A percentile compares a stretch with the other conserved stretches of the same genome.
Evolutionary conservation across 306 rosid species (phyloP).

Genomic region (Trifolium dubium): DNA sequence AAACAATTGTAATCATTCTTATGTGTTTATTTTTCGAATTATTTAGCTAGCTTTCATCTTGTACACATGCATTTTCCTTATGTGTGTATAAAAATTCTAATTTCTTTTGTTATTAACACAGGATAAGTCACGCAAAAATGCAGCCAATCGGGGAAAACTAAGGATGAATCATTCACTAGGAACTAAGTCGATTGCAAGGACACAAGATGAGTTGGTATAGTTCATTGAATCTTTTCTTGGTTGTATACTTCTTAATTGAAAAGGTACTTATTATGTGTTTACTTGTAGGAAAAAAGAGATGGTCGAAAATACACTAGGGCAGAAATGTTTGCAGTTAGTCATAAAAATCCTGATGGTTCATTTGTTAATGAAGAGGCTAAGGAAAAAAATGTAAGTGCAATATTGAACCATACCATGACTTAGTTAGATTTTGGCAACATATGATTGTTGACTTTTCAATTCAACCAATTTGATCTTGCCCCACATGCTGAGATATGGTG

Average conservation of each 20-base stretch:
- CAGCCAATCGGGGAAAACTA: background rate
- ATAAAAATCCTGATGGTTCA: background rate
- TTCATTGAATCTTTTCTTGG: background rate
- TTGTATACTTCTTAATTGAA: background rate
- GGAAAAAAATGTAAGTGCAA: no score
- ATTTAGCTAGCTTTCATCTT: background rate
- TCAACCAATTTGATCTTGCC: no score
- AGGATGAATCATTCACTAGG: background rate
- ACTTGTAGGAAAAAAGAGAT: no score
- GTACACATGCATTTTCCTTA: background rate
- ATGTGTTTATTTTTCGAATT: background rate
- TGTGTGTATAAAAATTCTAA: background rate
- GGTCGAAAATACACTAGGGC: no score
- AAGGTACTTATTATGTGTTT: background rate
- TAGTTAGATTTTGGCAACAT: no score
- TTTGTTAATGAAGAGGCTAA: background rate
- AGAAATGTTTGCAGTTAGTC: background rate
- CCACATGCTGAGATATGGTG: no score
- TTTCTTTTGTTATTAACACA: background rate
- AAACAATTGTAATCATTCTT: background rate
- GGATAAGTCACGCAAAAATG: background rate
- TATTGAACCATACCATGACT: no score
- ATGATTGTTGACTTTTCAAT: no score
- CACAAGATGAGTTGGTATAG: background rate
- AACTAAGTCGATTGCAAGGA: background rate